Evolutionary conservation across 2,329 filamentous ascomycete genomes (phyloP).

Genomic region (Venturia effusa): DNA sequence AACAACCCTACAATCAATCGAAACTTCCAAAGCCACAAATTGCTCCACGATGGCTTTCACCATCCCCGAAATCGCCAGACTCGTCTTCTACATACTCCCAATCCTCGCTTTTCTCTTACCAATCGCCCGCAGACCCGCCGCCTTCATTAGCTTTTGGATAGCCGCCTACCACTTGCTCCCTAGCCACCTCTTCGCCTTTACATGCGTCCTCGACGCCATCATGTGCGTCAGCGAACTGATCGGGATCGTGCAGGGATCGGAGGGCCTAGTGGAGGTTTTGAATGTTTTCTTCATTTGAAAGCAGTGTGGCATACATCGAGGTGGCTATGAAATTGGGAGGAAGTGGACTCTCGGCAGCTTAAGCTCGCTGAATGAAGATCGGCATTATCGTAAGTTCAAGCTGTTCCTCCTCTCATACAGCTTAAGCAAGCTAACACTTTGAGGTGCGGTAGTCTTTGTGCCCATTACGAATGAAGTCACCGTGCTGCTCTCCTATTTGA

Average conservation of each 20-base stretch:
- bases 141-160: not conserved
- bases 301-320: not conserved
- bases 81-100: not conserved
- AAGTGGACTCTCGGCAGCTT: not conserved
- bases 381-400: not conserved
- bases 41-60: not conserved
- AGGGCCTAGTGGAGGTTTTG: not conserved
- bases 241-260: not conserved
- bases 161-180: not conserved
- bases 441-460: not conserved
- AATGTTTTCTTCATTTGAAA: not conserved
- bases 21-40: not conserved
- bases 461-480: not conserved
- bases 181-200: not conserved
- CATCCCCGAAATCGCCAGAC: not conserved
- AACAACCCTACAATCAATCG: not conserved
- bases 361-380: not conserved
- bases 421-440: not conserved
- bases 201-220: not conserved
- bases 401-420: not conserved
- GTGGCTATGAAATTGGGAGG: not conserved
- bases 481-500: not conserved
- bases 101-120: not conserved
- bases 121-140: not conserved
- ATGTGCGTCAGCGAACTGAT: not conserved